Conservation (phyloP, 1,284 basidiomycete genomes). For the Microbotryum violaceum region DNA sequence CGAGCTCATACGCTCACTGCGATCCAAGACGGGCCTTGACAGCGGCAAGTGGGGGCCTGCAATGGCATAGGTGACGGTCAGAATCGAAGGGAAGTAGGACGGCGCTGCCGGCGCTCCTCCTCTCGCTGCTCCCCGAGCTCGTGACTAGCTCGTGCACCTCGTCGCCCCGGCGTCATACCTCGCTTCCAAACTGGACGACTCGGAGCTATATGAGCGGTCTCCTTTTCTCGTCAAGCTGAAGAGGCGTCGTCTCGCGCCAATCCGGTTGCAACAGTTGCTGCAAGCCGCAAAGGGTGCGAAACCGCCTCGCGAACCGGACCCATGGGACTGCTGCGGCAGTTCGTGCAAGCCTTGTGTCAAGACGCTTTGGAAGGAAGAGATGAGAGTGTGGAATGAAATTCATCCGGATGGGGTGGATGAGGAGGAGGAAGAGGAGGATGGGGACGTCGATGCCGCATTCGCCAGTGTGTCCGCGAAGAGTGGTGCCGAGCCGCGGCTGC, state of each 20-base stretch:
- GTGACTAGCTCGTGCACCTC: too few relatives aligned
- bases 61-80: too few relatives aligned
- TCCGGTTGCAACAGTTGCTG: conserved; percentile 12
- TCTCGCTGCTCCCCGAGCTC: too few relatives aligned
- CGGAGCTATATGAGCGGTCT: conserved; percentile 5
- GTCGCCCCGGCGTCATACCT: too few relatives aligned
- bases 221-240: conserved; percentile 16
- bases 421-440: neutral
- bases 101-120: too few relatives aligned
- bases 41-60: too few relatives aligned
- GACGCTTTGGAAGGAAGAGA: conserved; percentile 18
- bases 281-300: neutral
- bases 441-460: neutral
- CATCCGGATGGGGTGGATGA: conserved; percentile 22
- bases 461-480: too few relatives aligned
- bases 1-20: too few relatives aligned
- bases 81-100: too few relatives aligned
- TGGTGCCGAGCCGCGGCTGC: too few relatives aligned
- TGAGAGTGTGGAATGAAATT: conserved; percentile 20
- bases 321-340: conserved; percentile 27
- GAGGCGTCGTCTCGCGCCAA: conserved; percentile 22
- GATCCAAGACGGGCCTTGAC: too few relatives aligned
- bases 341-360: conserved; percentile 26
- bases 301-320: conserved; percentile 17
- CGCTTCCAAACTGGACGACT: too few relatives aligned